Percentiles rank a stretch among this genome's conserved stretches.
phyloP scores from a whole-genome alignment of 176 grass and related monocot species.

The Avena insularis region DNA sequence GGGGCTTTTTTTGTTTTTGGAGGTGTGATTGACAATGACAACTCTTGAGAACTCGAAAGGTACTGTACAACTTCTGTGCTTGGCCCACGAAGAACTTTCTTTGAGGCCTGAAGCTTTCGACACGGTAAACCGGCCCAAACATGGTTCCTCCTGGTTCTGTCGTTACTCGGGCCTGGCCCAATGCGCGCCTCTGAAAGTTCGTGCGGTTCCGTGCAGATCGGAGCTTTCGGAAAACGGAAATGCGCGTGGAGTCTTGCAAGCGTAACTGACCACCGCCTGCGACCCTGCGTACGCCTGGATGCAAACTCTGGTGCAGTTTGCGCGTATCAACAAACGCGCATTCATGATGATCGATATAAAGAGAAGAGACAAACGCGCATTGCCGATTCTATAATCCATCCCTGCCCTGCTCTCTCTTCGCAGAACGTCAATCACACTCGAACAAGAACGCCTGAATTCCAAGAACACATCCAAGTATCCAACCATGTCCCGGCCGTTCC shows the following conservation, averaged over 20 bases:
- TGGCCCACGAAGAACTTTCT: not conserved
- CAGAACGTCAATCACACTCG: not conserved
- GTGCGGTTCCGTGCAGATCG: not conserved
- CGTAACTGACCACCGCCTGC: constrained; percentile 2
- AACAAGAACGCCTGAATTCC: not conserved
- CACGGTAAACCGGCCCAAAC: not conserved
- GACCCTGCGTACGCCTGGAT: not conserved
- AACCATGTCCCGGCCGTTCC: not conserved
- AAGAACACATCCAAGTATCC: not conserved
- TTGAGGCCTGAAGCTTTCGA: not conserved
- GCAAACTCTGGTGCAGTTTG: not conserved
- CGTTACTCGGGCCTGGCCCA: not conserved
- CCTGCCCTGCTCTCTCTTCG: too few relatives aligned
- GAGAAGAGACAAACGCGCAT: not conserved
- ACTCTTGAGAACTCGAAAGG: too few relatives aligned
- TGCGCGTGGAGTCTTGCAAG: not conserved
- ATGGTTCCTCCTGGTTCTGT: not conserved
- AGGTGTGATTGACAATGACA: too few relatives aligned
- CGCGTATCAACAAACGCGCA: constrained; percentile 1
- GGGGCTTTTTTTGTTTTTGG: too few relatives aligned
- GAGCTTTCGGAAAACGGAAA: not conserved
- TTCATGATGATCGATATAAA: not conserved
- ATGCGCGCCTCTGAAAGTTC: not conserved
- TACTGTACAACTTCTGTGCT: not conserved
- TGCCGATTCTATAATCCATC: not conserved